Percentiles rank a stretch among this genome's conserved stretches.
Evolutionary conservation across 306 rosid species (phyloP).

Genomic region (Rosa lucieae): DNA sequence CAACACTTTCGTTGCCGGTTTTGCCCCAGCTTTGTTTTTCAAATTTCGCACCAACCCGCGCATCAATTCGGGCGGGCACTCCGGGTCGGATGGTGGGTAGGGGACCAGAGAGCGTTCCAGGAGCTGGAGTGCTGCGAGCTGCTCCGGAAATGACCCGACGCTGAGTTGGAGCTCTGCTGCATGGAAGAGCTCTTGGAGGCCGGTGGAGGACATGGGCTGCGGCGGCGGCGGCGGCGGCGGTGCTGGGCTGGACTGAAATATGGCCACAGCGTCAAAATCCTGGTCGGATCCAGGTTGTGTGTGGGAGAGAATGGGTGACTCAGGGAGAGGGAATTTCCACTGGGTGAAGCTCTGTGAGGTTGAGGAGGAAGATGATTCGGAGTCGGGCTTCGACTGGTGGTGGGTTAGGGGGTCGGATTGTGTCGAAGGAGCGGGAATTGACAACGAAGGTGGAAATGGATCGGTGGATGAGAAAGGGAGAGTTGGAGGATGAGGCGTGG

Average conservation of each 20-base stretch:
- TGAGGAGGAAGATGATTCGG: conserved; percentile 69
- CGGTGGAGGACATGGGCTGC: conserved; percentile 38
- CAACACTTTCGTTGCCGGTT: conserved; percentile 61
- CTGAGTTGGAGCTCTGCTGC: conserved; percentile 66
- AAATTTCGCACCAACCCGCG: conserved; percentile 47
- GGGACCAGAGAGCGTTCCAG: conserved; percentile 80
- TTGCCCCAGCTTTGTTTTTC: conserved; percentile 38
- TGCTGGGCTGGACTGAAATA: conserved; percentile 8
- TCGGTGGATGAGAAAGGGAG: conserved; percentile 40
- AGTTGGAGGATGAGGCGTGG: conserved; percentile 49
- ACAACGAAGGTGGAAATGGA: conserved; percentile 25
- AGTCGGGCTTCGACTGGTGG: conserved; percentile 34
- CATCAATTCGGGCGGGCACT: conserved; percentile 73
- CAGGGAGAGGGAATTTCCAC: conserved; percentile 78
- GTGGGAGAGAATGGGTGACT: conserved; percentile 25
- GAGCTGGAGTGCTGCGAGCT: conserved; percentile 59
- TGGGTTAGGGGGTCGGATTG: conserved; percentile 17
- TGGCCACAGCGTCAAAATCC: neutral
- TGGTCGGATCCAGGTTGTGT: conserved; percentile 23
- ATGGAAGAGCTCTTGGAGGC: conserved; percentile 73
- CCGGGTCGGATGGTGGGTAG: conserved; percentile 69
- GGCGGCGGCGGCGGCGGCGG: neutral
- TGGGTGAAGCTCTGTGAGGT: conserved; percentile 96
- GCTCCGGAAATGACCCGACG: conserved; percentile 51
- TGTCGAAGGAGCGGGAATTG: conserved; percentile 13